phyloP scores from a whole-genome alignment of 139 green algal species.

The Coelastrella sp. region DNA sequence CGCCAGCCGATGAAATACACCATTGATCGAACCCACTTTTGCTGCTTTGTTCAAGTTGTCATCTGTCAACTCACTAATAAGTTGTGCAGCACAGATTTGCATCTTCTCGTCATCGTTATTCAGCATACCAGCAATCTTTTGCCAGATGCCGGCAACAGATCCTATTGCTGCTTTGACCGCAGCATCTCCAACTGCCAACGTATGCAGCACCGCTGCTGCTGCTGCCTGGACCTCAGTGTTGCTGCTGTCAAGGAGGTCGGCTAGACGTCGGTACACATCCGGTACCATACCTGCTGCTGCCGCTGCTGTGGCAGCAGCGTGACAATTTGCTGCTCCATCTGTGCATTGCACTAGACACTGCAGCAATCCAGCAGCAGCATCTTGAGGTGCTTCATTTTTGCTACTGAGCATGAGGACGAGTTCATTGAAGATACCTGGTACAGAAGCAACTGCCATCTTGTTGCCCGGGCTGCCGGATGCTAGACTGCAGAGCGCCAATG shows the following conservation, averaged over 20 bases:
- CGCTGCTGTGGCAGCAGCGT: background rate
- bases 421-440: background rate
- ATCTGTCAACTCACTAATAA: background rate
- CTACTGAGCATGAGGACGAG: background rate
- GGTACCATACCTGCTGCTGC: background rate
- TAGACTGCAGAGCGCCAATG: background rate
- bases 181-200: background rate
- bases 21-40: background rate
- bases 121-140: background rate
- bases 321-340: background rate
- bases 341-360: background rate
- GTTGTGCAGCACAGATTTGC: background rate
- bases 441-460: background rate
- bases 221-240: background rate
- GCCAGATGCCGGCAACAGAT: background rate
- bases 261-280: background rate
- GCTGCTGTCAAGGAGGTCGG: background rate
- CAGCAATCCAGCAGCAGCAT: background rate
- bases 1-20: background rate
- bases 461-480: background rate
- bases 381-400: background rate
- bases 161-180: background rate
- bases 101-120: background rate
- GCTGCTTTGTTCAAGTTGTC: background rate
- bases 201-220: background rate